These are phyloP conservation scores for Neopestalotiopsis clavispora DNA, from an alignment of 2,329 filamentous ascomycete genomes.

Conservation along the genomic window DNA sequence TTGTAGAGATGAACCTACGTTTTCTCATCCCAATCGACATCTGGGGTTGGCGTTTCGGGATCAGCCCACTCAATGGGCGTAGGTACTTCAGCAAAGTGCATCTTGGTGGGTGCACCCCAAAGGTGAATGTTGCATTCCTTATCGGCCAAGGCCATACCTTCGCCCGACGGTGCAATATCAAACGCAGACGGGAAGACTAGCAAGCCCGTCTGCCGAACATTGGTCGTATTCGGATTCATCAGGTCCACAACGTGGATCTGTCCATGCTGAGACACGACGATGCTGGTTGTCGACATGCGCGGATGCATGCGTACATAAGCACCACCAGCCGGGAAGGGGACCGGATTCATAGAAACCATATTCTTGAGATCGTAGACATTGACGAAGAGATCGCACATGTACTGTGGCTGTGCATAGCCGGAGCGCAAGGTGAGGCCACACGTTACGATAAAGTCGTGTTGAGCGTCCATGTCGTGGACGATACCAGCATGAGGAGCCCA, in stretches of 20 bases:
- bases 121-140: slow-evolving; percentile 79
- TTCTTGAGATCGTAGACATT: slow-evolving; percentile 97
- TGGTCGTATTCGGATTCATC: slow-evolving; percentile 89
- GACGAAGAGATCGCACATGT: slow-evolving; percentile 89
- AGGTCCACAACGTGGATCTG: slow-evolving; percentile 96
- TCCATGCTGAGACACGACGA: slow-evolving; percentile 89
- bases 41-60: slow-evolving; percentile 59
- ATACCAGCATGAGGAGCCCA: slow-evolving; percentile 90
- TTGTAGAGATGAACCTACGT: slow-evolving; percentile 54
- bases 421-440: slow-evolving; percentile 85
- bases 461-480: slow-evolving; percentile 96
- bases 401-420: slow-evolving; percentile 67
- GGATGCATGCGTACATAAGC: slow-evolving; percentile 97
- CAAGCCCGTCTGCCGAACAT: slow-evolving; percentile 82
- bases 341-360: slow-evolving; percentile 83
- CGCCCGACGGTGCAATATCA: slow-evolving; percentile 86
- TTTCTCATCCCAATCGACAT: slow-evolving; percentile 73
- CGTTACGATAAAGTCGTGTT: slow-evolving; percentile 92
- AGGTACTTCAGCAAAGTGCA: slow-evolving; percentile 84
- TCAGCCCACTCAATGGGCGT: slow-evolving; percentile 80
- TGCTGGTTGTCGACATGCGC: slow-evolving; percentile 90
- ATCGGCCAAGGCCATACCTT: slow-evolving; percentile 82
- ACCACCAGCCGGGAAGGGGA: slow-evolving; percentile 89
- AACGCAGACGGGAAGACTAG: slow-evolving; percentile 74
- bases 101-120: slow-evolving; percentile 85